Evolutionary conservation across 768 basidiomycete species (phyloP).

Genomic region (Auriscalpium vulgare): DNA sequence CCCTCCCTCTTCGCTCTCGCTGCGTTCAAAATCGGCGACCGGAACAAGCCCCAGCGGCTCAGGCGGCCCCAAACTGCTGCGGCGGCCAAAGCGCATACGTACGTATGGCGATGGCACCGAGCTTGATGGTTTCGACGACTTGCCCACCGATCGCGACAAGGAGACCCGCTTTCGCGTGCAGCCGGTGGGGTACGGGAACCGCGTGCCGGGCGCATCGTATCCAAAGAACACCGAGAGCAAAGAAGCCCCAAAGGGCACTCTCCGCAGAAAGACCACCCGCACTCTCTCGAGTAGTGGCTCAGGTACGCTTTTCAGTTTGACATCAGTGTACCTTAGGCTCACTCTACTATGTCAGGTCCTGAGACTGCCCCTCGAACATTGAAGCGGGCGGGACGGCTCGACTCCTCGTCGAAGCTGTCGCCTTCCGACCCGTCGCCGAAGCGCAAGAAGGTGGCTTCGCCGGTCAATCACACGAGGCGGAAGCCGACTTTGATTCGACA

Average conservation of each 20-base stretch:
- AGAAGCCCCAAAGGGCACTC: constrained; percentile 43
- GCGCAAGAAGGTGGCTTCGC: constrained; percentile 49
- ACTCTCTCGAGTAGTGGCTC: constrained; percentile 32
- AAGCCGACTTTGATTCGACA: constrained; percentile 89
- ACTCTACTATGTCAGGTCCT: not conserved
- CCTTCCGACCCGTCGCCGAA: constrained; percentile 22
- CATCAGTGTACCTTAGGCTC: constrained; percentile 21
- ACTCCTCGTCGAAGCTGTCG: constrained; percentile 35
- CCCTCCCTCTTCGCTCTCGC: constrained; percentile 49
- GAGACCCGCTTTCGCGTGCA: constrained; percentile 69
- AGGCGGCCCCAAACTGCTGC: constrained; percentile 54
- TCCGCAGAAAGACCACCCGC: constrained; percentile 49
- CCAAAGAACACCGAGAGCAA: constrained; percentile 29
- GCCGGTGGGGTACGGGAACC: constrained; percentile 59
- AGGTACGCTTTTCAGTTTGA: constrained; percentile 17
- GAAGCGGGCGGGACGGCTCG: constrained; percentile 50
- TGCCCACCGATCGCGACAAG: constrained; percentile 79
- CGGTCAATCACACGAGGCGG: constrained; percentile 42
- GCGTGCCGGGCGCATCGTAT: constrained; percentile 49
- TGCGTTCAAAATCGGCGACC: constrained; percentile 28
- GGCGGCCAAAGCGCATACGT: constrained; percentile 68
- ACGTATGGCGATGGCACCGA: constrained; percentile 87
- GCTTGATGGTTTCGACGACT: constrained; percentile 80
- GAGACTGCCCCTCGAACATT: constrained; percentile 24
- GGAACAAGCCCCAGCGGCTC: constrained; percentile 3